Evolutionary conservation across 140 eudicot species (phyloP), one percentile per base, ranked within the genome.

Genomic region (Ambrosia hybrid): DNA sequence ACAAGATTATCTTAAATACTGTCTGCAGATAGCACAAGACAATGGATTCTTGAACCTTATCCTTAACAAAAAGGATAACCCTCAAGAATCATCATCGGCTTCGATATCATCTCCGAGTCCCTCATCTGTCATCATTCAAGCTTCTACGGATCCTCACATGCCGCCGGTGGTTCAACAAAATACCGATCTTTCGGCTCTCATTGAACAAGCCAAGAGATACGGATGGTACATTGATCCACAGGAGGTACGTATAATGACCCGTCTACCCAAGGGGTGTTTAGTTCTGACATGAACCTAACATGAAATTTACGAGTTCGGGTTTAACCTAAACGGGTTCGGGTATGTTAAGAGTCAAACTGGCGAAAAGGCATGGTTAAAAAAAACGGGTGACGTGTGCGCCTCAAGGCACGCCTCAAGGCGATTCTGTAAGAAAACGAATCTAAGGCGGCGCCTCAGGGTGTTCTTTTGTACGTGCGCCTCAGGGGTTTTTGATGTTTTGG

Each of bases 141-240:
- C 80, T 36, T 73, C 74, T 9, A 67, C 65, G 6, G 76, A 66
- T 66, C 87, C 84, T 39, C 86, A 67, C 52, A 59, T 62, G 6
- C 85, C 83, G 9, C 83, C 79, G 5, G 71, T 62, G 9, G 77
- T 16, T 21, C 65, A 68, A 34, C 72, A 57, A 68, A 79, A 81
- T 68, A 73, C 79, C 4, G 61, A 84, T 67, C 85, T 89, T 75
- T 83, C 79, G 13, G 66, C 82, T 53, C 83, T 89, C 62, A 17
- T 78, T 6, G 68, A 83, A 68, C 87, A 75, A 70, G 96, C 96
- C 63, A 84, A 86, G 80, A 62, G 68, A 4, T 80, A 84, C 2
- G 96, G 96, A 49, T 89, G 96, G 93, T 86, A 89, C 79, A 89
- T 89, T 46, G 81, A 85, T 30, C 91, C 96, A 56, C 83, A 81